Evolutionary conservation across 306 rosid species (phyloP), one percentile per base, ranked within the genome.

Genomic region (Pterocarpus santalinus): DNA sequence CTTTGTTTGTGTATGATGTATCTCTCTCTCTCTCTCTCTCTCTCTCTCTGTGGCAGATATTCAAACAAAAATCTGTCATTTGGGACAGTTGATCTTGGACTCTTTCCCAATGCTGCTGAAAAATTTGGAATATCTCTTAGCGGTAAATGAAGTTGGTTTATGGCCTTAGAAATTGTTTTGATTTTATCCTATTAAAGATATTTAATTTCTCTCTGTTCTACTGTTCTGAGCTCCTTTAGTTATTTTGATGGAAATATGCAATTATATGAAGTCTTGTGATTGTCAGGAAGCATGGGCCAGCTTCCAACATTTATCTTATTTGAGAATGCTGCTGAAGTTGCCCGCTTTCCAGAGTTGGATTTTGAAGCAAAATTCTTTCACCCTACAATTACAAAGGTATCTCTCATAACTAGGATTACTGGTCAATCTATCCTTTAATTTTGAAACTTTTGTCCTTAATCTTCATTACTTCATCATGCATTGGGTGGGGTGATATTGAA

Each of bases 71-170:
- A 70, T 69, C 87, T 95, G 34, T 91, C 98, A 56, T 93, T 93
- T 85, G 99, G 94, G 83, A 88, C 89, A 76, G 90, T 95, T 88
- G 94, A 93, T 80, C 93, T 95, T 67, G 98, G 99, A 38, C 89
- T 95, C 83, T 95, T 95, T 87, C 99, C 99, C 75, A 95, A 91
- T 75, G 96, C 94, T 69, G 97, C 97, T 7, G 93, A 81, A 69
- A 87, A 86, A 32, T 90, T 93, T 80, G 98, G 98, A 83, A 89
- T 95, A 77, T 91, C 92, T 63, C 87, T 95, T 36, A 87, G 92
- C 62, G 97, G 97, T 93, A 91, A 53, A 52, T 79, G 35, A 39
- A 69, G 51, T 67, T 62, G 13, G 57, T 66, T 46, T 76, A 30
- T 69, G 39, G 52, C 44, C 52, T 69, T 8, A 62, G 32, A 62